Conservation (phyloP, 768 basidiomycete genomes). For the Tylopilus plumbeoviolaceoides region DNA sequence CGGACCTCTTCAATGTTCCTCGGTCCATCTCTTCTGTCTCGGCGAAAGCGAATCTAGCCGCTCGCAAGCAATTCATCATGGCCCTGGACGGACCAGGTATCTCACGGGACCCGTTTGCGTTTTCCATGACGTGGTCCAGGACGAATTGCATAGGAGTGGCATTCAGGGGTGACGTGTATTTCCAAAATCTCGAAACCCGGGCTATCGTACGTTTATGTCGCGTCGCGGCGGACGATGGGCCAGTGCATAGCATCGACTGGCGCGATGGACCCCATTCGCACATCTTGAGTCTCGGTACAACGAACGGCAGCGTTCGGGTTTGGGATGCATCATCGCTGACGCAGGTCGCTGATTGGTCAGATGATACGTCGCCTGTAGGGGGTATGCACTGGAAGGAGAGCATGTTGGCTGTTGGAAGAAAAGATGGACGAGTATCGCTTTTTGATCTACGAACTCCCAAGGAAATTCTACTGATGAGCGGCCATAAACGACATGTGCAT, state of each 20-base stretch:
- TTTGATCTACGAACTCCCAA: constrained; percentile 34
- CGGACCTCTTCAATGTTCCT: constrained; percentile 43
- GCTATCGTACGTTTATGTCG: constrained; percentile 49
- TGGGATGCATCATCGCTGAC: constrained; percentile 44
- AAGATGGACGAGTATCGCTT: constrained; percentile 36
- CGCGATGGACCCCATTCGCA: constrained; percentile 37
- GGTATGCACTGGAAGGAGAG: constrained; percentile 39
- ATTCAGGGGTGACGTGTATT: constrained; percentile 55
- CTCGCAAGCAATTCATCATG: constrained; percentile 50
- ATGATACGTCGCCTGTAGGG: constrained; percentile 33
- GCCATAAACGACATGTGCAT: constrained; percentile 34
- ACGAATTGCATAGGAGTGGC: constrained; percentile 60
- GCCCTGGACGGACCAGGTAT: constrained; percentile 66
- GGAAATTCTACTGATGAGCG: constrained; percentile 25
- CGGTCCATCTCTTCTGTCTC: constrained; percentile 38
- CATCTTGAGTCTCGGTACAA: constrained; percentile 50
- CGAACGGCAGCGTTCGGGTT: constrained; percentile 45
- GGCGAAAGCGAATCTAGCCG: constrained; percentile 53
- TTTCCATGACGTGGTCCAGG: constrained; percentile 58
- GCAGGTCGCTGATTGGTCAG: constrained; percentile 33
- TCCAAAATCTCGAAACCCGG: constrained; percentile 56
- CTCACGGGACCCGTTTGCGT: constrained; percentile 48
- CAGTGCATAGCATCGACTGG: constrained; percentile 51
- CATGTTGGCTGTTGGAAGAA: constrained; percentile 37
- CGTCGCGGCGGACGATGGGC: constrained; percentile 32